A percentile compares a stretch with the other conserved stretches of the same genome.
These are phyloP conservation scores for Pyrenula aspistea DNA, from an alignment of 495 filamentous ascomycete species.

Conservation along the genomic window DNA sequence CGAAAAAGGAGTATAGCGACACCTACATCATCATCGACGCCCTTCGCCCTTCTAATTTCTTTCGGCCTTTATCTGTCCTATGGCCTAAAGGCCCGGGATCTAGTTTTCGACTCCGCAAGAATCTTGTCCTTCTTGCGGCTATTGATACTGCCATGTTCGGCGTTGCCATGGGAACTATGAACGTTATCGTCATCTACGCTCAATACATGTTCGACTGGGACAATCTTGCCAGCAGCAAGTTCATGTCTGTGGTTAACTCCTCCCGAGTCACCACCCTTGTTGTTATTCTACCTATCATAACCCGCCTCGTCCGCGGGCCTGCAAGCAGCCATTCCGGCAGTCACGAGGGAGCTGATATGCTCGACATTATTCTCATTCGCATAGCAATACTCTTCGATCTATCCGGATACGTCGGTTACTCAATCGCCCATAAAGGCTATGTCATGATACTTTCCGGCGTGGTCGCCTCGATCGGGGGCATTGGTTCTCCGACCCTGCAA, in stretches of 20 bases:
- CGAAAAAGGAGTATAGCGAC: conserved; percentile 6
- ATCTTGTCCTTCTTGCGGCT: conserved; percentile 65
- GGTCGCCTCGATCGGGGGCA: conserved; percentile 64
- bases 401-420: conserved; percentile 63
- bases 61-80: conserved; percentile 68
- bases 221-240: conserved; percentile 61
- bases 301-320: conserved; percentile 50
- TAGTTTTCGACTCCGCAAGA: conserved; percentile 51
- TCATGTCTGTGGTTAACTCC: conserved; percentile 63
- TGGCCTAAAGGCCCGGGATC: conserved; percentile 54
- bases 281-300: conserved; percentile 58
- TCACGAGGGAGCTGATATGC: conserved; percentile 52
- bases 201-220: conserved; percentile 72
- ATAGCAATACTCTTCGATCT: conserved; percentile 66
- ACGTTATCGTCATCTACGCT: conserved; percentile 68
- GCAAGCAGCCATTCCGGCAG: conserved; percentile 10
- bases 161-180: conserved; percentile 67
- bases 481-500: conserved; percentile 74
- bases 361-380: conserved; percentile 71
- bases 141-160: conserved; percentile 72
- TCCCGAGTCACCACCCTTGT: conserved; percentile 65
- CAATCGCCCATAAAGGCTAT: conserved; percentile 40
- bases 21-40: conserved; percentile 9
- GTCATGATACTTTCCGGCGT: conserved; percentile 57
- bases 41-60: conserved; percentile 35